These are phyloP conservation scores for Anacardium occidentale DNA, from an alignment of 345 rosid species.

Conservation along the genomic window DNA sequence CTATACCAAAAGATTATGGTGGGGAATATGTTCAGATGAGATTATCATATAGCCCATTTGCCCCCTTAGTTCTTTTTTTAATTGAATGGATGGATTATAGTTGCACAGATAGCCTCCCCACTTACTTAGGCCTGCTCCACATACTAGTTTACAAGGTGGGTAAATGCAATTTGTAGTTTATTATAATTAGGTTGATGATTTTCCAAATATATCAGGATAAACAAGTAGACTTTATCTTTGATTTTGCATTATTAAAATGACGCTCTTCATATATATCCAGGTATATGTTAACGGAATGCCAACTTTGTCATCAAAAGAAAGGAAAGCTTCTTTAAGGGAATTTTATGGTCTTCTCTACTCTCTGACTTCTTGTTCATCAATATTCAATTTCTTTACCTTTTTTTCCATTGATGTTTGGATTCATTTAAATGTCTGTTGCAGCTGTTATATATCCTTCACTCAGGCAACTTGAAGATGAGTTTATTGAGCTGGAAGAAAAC, in stretches of 20 bases:
- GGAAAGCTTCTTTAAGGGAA: slow-evolving; percentile 57
- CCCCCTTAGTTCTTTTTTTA: slow-evolving; percentile 53
- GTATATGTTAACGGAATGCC: slow-evolving; percentile 66
- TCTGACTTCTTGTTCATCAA: background rate
- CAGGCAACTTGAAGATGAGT: slow-evolving; percentile 47
- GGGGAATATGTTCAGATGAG: slow-evolving; percentile 57
- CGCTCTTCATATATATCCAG: slow-evolving; percentile 27
- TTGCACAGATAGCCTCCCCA: slow-evolving; percentile 56
- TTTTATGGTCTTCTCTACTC: slow-evolving; percentile 52
- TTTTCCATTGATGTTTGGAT: slow-evolving; percentile 7
- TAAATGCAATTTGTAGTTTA: background rate
- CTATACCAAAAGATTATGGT: slow-evolving; percentile 53
- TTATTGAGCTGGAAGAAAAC: slow-evolving; percentile 27
- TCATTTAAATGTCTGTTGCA: slow-evolving; percentile 29
- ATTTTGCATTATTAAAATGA: slow-evolving; percentile 1
- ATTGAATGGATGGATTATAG: slow-evolving; percentile 73
- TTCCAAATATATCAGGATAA: too few species aligned
- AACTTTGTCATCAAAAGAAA: slow-evolving; percentile 48
- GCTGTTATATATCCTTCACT: slow-evolving; percentile 67
- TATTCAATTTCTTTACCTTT: background rate
- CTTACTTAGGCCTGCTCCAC: slow-evolving; percentile 55
- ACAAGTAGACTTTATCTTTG: background rate
- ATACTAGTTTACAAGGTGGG: slow-evolving; percentile 57
- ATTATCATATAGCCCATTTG: slow-evolving; percentile 58
- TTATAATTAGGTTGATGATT: background rate